A percentile compares a stretch with the other conserved stretches of the same genome.
Evolutionary conservation across 768 basidiomycete genomes (phyloP).

Genomic region (Amanita phalloides): DNA sequence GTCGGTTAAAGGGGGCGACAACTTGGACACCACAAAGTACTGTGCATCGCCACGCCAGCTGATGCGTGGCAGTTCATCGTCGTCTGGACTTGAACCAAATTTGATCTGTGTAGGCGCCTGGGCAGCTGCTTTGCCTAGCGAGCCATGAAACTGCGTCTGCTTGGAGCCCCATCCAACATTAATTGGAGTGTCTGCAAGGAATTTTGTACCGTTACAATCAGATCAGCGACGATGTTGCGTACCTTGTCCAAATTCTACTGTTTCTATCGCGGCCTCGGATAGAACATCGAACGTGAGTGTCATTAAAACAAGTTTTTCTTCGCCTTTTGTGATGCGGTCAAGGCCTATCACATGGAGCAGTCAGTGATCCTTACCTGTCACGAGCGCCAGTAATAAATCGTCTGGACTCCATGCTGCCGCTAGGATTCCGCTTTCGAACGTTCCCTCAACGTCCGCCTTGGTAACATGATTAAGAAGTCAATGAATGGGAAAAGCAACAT

Average conservation of each 20-base stretch:
- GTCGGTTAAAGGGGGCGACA: constrained; percentile 31
- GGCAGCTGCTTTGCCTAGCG: constrained; percentile 79
- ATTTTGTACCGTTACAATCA: constrained; percentile 7
- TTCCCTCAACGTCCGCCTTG: constrained; percentile 76
- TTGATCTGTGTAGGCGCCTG: constrained; percentile 30
- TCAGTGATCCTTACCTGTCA: constrained; percentile 47
- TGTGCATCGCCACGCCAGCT: constrained; percentile 93
- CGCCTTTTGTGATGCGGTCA: constrained; percentile 27
- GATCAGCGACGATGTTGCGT: not conserved
- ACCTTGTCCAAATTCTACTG: constrained; percentile 83
- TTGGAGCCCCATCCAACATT: constrained; percentile 98
- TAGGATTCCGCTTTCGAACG: constrained; percentile 74
- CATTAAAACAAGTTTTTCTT: constrained; percentile 79
- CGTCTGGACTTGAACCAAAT: constrained; percentile 52
- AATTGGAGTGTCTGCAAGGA: constrained; percentile 64
- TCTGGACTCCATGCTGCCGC: constrained; percentile 90
- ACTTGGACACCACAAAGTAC: constrained; percentile 76
- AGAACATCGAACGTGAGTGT: constrained; percentile 83
- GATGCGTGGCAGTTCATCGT: constrained; percentile 62
- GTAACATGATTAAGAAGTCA: not conserved
- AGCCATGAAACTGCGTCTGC: constrained; percentile 95
- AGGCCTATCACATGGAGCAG: not conserved
- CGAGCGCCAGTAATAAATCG: constrained; percentile 71
- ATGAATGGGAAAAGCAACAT: not conserved
- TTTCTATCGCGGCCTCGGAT: constrained; percentile 65